Evolutionary conservation across 257 asterid species (phyloP), one percentile per base, ranked within the genome.

Genomic region (Solanum clarkiae): DNA sequence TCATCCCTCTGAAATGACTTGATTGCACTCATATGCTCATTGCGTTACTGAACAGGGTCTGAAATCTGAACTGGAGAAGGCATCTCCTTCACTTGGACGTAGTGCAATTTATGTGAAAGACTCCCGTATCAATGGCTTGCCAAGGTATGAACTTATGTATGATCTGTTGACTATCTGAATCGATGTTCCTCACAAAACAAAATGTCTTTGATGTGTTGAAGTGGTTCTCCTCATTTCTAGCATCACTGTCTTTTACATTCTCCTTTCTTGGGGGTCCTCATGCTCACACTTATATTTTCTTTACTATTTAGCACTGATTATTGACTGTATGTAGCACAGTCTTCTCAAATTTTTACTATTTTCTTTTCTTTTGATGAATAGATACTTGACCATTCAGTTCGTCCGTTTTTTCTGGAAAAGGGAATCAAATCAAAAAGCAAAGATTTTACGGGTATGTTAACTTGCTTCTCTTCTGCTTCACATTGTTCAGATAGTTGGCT

Each of bases 351-450:
- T 77, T 26, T 77, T 45, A 40, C 29, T 65, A 7, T 62, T 66
- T 81, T 26, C 1, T 8, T 13, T 57, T 55, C 1, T 75, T 82
- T 71, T 87, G 77, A 13, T 90, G 85, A 55, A 47, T 94, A 97
- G 99, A 85, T 97, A 97, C 90, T 89, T 97, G 94, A 95, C 99
- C 7, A 32, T 97, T 86, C 99, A 97, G 85, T 97, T 95, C 87
- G 99, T 97, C 69, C 95, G 99, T 1, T 97, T 97, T 90, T 97
- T 97, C 93, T 97, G 99, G 99, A 97, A 95, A 89, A 92, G 99
- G 91, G 99, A 95, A 93, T 88, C 99, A 88, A 97, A 95, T 89
- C 99, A 95, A 90, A 97, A 97, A 91, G 99, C 99, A 42, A 97
- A 97, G 90, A 97, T 97, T 90, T 88, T 97, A 86, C 93, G 99